A percentile compares a stretch with the other conserved stretches of the same genome.
Conservation (phyloP, 306 rosid species). For the Fagus sylvatica region DNA sequence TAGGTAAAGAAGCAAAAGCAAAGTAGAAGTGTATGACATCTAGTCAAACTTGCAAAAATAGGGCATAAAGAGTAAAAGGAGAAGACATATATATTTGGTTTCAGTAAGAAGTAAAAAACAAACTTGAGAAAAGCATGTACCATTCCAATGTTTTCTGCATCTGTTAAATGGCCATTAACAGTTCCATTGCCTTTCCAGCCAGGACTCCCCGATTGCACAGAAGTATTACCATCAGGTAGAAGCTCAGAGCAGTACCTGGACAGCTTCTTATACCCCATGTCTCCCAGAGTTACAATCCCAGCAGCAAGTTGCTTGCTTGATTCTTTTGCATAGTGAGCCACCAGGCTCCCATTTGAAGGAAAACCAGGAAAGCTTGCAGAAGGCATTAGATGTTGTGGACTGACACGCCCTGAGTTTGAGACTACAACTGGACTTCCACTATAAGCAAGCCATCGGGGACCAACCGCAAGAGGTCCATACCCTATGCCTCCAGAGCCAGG, state of each 20-base stretch:
- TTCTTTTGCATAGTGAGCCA: slow-evolving; percentile 94
- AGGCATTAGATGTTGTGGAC: slow-evolving; percentile 69
- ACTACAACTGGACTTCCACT: slow-evolving; percentile 71
- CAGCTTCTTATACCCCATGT: slow-evolving; percentile 90
- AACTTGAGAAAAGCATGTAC: slow-evolving; percentile 40
- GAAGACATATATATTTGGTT: neutral
- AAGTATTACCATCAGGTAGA: slow-evolving; percentile 58
- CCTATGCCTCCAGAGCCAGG: slow-evolving; percentile 79
- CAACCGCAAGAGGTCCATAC: slow-evolving; percentile 94
- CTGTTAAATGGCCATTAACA: slow-evolving; percentile 58
- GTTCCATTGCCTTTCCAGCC: slow-evolving; percentile 57
- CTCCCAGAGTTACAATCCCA: slow-evolving; percentile 87
- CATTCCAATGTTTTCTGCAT: slow-evolving; percentile 79
- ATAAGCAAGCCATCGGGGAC: slow-evolving; percentile 95
- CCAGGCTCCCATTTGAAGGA: slow-evolving; percentile 84
- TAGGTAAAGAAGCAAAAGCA: neutral
- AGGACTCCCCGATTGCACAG: slow-evolving; percentile 52
- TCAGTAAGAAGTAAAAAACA: slow-evolving; percentile 19
- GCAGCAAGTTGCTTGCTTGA: slow-evolving; percentile 96
- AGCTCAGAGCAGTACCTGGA: slow-evolving; percentile 83
- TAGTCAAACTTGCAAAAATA: neutral
- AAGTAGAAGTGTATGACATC: neutral
- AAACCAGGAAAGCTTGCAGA: slow-evolving; percentile 69
- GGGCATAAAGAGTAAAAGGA: neutral
- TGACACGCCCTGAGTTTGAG: slow-evolving; percentile 63